Evolutionary conservation across 75 land plant genomes (phyloP), one percentile per base, ranked within the genome.

Genomic region (Ceratopteris richardii): DNA sequence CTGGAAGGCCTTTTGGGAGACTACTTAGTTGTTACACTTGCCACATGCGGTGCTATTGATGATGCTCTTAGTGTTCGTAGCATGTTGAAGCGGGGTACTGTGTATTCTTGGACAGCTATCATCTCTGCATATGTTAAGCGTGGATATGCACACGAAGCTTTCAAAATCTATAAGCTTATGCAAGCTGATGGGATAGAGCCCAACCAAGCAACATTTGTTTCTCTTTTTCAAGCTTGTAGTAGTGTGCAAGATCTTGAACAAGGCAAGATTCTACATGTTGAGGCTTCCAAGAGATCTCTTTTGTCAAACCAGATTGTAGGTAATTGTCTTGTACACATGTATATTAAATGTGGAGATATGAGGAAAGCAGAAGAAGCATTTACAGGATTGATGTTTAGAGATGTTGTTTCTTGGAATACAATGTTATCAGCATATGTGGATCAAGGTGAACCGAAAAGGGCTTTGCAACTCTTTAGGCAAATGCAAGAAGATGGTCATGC

Each of bases 391-490:
- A 2, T 5, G 17, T 5, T 2, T 14, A 46, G 50, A 14, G 50
- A 46, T 46, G 50, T 46, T 46, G 50, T 46, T 2, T 46, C 50
- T 2, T 46, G 50, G 50, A 46, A 46, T 46, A 21, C 22, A 17
- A 46, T 46, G 50, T 14, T 46, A 17, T 18, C 18, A 46, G 50
- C 50, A 46, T 46, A 46, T 46, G 18, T 14, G 4, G 50, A 46
- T 5, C 50, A 46, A 18, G 50, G 22, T 21, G 13, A 46, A 21
- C 4, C 22, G 18, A 17, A 2, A 21, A 46, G 22, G 18, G 50
- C 14, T 21, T 17, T 46, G 18, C 50, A 18, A 5, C 22, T 21
- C 4, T 46, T 6, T 14, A 5, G 50, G 22, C 50, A 46, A 46
- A 46, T 46, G 50, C 18, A 18, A 2, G 22, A 46, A 3, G 50